Conservation (phyloP, 805 yeast species). For the Lachancea waltii region DNA sequence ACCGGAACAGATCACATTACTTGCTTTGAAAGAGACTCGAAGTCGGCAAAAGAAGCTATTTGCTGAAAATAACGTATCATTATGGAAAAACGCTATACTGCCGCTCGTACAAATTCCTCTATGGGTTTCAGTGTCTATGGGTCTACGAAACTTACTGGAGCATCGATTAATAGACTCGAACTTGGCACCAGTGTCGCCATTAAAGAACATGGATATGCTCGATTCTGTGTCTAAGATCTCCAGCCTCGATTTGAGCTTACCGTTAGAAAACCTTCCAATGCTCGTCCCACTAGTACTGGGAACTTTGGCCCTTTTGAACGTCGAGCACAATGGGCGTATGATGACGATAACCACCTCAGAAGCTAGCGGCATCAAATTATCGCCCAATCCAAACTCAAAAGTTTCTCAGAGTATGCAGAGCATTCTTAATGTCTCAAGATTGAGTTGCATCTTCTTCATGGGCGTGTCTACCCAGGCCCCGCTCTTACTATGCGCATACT, state of each 20-base stretch:
- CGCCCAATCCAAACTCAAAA: conserved; percentile 18
- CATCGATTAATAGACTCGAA: conserved; percentile 31
- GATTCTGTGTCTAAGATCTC: conserved; percentile 6
- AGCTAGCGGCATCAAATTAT: conserved; percentile 20
- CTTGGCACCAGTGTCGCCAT: conserved; percentile 44
- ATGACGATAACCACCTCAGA: conserved; percentile 33
- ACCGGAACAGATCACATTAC: conserved; percentile 69
- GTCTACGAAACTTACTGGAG: conserved; percentile 72
- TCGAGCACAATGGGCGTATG: conserved; percentile 76
- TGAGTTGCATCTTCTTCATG: conserved; percentile 74
- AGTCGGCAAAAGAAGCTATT: conserved; percentile 69
- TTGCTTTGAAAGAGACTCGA: conserved; percentile 72
- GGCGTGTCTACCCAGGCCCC: conserved; percentile 85
- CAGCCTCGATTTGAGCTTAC: conserved; percentile 51
- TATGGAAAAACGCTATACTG: conserved; percentile 70
- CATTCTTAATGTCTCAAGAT: conserved; percentile 61
- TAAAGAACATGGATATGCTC: conserved; percentile 20
- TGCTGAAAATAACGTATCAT: conserved; percentile 57
- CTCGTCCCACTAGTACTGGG: conserved; percentile 73
- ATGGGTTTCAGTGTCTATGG: conserved; percentile 74
- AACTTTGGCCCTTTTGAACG: conserved; percentile 60
- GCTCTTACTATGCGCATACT: conserved; percentile 70
- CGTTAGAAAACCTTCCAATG: conserved; percentile 57
- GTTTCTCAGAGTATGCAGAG: conserved; percentile 34
- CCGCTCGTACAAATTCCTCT: conserved; percentile 83